Evolutionary conservation across 148 eudicot species (phyloP).

Genomic region (Cornus kousa): DNA sequence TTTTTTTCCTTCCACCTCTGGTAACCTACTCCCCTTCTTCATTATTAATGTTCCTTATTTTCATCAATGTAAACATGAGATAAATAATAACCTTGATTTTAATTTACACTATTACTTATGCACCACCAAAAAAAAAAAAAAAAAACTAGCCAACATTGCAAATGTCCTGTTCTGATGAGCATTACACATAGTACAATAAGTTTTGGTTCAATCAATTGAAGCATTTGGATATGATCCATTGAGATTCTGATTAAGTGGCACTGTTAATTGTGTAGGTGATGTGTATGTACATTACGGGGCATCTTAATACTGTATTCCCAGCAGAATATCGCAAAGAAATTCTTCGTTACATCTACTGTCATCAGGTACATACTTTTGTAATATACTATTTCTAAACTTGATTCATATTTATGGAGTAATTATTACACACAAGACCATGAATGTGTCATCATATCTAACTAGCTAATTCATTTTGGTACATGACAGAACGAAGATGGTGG

Average conservation of each 20-base stretch:
- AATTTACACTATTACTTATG: too few species aligned
- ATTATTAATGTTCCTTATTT: too few species aligned
- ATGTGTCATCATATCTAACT: too few species aligned
- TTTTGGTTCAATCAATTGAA: not conserved
- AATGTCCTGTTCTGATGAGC: too few species aligned
- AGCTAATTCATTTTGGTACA: not conserved
- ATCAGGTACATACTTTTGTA: not conserved
- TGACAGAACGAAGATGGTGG: not conserved
- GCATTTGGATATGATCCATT: not conserved
- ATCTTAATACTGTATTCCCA: constrained; percentile 1
- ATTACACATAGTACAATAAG: too few species aligned
- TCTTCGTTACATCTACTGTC: not conserved
- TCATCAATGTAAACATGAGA: too few species aligned
- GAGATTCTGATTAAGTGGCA: not conserved
- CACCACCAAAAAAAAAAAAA: too few species aligned
- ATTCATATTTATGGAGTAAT: too few species aligned
- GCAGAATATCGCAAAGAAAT: not conserved
- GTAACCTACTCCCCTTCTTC: not conserved
- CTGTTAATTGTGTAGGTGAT: not conserved
- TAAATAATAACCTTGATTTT: too few species aligned
- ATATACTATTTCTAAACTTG: too few species aligned
- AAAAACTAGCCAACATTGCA: too few species aligned
- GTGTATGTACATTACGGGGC: not conserved
- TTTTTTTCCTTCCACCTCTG: not conserved
- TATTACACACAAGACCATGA: too few species aligned